Evolutionary conservation across 139 green algal species (phyloP).

Genomic region (Closterium sp.): DNA sequence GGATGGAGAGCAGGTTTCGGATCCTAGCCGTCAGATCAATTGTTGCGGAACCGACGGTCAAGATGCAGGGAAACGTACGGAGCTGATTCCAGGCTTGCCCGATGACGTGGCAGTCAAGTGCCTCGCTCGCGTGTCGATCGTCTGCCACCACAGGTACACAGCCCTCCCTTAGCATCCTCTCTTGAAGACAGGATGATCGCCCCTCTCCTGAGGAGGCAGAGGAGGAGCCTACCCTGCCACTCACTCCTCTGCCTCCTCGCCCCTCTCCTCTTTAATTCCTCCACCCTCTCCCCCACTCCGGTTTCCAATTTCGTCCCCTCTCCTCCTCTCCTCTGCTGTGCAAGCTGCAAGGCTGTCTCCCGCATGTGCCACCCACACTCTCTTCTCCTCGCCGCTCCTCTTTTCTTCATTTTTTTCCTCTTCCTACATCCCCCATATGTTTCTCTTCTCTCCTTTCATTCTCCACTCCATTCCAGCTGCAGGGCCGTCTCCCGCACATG

Average conservation of each 20-base stretch:
- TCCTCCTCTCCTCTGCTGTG: too few species aligned
- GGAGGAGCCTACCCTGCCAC: too few species aligned
- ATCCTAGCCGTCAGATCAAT: background rate
- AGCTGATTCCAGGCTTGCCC: background rate
- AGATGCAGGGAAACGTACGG: background rate
- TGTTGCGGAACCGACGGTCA: background rate
- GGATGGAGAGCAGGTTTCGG: background rate
- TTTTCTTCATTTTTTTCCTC: too few species aligned
- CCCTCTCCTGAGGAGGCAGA: too few species aligned
- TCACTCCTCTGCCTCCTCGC: too few species aligned
- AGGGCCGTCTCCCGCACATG: background rate
- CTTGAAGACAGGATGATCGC: too few species aligned
- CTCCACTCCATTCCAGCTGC: background rate
- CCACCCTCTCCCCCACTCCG: too few species aligned
- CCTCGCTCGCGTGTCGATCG: background rate
- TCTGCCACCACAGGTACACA: background rate
- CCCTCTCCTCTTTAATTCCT: too few species aligned
- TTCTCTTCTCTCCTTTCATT: background rate
- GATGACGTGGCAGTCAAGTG: background rate
- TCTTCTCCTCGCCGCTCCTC: background rate
- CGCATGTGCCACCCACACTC: background rate
- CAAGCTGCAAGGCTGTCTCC: background rate
- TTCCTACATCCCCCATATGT: background rate
- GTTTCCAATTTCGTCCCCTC: too few species aligned
- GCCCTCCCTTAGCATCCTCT: too few species aligned